phyloP scores from a whole-genome alignment of 208 protist species.

The Trypanosoma scelopori region DNA sequence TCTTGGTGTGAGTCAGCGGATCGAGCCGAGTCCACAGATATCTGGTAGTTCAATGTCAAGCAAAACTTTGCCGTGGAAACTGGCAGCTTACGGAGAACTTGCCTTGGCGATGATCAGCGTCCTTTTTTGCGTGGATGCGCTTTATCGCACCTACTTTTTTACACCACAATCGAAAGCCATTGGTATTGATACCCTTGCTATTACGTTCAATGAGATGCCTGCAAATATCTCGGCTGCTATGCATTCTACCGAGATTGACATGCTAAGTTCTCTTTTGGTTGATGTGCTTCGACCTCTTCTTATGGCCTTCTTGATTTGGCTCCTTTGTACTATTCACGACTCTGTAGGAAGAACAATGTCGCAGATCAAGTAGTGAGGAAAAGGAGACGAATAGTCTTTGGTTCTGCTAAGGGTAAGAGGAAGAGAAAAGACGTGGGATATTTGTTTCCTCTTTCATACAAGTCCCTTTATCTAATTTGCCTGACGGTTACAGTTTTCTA shows the following conservation, averaged over 20 bases:
- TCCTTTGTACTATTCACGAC: conserved; percentile 5
- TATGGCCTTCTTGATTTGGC: conserved; percentile 17
- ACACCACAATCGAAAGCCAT: background rate
- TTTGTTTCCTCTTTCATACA: no score
- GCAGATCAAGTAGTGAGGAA: conserved; percentile 7
- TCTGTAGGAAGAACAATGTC: background rate
- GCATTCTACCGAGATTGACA: background rate
- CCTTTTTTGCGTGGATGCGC: conserved; percentile 12
- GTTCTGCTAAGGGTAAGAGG: no score
- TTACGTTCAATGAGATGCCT: background rate
- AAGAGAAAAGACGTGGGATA: background rate
- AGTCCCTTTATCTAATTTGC: no score
- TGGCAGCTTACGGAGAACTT: conserved; percentile 17
- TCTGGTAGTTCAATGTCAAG: no score
- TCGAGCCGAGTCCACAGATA: no score
- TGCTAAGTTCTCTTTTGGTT: conserved; percentile 13
- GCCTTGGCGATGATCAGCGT: conserved; percentile 16
- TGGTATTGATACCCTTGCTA: background rate
- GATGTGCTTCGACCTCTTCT: conserved; percentile 24
- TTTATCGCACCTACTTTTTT: conserved; percentile 23
- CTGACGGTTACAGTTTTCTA: no score
- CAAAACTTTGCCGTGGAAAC: background rate
- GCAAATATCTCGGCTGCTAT: background rate
- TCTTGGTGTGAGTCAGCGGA: no score
- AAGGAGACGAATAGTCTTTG: background rate